Percentiles rank a stretch among this genome's conserved stretches.
Conservation (phyloP, 2,329 filamentous ascomycete species). For the Albophoma yamanashiensis region DNA sequence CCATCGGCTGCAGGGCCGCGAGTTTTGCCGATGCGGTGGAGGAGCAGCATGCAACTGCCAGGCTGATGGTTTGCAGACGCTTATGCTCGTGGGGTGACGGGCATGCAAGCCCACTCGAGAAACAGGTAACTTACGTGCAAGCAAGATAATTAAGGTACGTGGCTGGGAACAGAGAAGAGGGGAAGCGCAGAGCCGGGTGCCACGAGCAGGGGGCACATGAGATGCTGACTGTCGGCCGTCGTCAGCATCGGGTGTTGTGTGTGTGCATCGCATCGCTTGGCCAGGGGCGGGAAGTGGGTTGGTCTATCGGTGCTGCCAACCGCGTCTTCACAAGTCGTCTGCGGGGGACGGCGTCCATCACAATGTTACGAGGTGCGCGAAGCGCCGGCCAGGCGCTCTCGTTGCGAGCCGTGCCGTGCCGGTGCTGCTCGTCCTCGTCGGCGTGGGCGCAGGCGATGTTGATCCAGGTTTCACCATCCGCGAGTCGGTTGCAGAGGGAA, state of each 20-base stretch:
- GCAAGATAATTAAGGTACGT: neutral
- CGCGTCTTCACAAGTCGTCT: too few relatives aligned
- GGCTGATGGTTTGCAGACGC: neutral
- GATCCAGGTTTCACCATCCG: neutral
- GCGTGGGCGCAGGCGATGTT: neutral
- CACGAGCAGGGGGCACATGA: neutral
- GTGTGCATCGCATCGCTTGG: too few relatives aligned
- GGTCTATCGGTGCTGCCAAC: too few relatives aligned
- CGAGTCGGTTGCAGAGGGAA: neutral
- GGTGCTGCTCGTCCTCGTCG: neutral
- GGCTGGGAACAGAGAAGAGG: neutral
- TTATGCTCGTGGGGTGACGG: too few relatives aligned
- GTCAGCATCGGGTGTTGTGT: neutral
- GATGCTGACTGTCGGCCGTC: neutral
- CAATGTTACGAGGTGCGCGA: neutral
- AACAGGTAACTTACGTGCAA: too few relatives aligned
- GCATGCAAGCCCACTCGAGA: neutral
- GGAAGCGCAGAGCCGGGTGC: neutral
- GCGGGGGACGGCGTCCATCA: neutral
- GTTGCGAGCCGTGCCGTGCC: neutral
- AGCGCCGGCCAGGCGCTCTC: neutral
- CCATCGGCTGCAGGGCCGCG: neutral
- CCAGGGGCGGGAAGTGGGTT: neutral
- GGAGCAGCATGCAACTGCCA: neutral
- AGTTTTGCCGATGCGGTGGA: neutral